Base-by-base conservation (phyloP, 2,329 filamentous ascomycete genomes). In the Ilyonectria sp. region DNA sequence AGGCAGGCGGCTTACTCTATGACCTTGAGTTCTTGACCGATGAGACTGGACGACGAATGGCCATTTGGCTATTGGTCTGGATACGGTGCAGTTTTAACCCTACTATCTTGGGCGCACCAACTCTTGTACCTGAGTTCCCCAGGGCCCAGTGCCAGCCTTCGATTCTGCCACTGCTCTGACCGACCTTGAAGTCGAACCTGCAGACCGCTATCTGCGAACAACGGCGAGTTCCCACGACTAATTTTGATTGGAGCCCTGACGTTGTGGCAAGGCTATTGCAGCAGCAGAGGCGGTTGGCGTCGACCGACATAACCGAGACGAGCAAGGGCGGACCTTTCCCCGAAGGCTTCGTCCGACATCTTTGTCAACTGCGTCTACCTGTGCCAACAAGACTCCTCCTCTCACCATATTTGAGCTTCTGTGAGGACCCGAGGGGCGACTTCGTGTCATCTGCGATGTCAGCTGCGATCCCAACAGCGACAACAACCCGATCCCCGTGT, bases 1-100 rank as follows among this genome's bases (percentile, higher is more conserved):
- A 90, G 31, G 94, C 93, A 67, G 94, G 93, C 67, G 65, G 70
- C 21, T 65, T 70, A 7, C 89, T 97, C 17, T 89, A 94, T 68
- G 95, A 97, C 77, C 87, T 98, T 58, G 94, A 97, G 80, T 97
- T 97, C 80, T 86, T 97, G 53, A 88, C 89, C 53, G 92, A 96
- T 74, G 89, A 60, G 15, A 86, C 84, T 31, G 93, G 93, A 43
- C 86, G 92, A 53, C 84, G 93, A 69, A 91, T 95, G 2, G 91
- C 91, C 8, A 1, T 93, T 93, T 76, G 87, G 91, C 47, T 92
- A 91, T 81, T 89, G 91, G 71, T 93, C 93, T 55, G 93, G 93
- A 43, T 95, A n/a, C n/a, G 90, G 90, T 56, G 87, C 91, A 52
- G 92, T 92, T 19, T 84, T 94, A 60, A 92, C 92, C 21, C 82